Percentiles rank a stretch among this genome's conserved stretches.
These are phyloP conservation scores for Datisca glomerata DNA, from an alignment of 306 rosid genomes.

Conservation along the genomic window DNA sequence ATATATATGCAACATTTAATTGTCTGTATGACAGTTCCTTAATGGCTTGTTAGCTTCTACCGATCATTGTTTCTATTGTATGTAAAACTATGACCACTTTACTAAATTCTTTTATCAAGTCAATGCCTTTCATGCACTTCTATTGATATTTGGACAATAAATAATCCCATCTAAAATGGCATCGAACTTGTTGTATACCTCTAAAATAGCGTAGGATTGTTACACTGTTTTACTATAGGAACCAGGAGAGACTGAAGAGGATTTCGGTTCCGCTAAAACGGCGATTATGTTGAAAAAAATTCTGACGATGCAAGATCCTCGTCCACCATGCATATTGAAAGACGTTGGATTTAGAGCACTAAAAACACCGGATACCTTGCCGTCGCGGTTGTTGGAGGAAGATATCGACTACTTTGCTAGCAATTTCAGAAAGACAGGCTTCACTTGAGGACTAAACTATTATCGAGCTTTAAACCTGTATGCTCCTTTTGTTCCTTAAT, in stretches of 20 bases:
- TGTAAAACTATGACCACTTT: too few species aligned
- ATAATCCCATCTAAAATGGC: too few species aligned
- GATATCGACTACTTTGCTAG: constrained; percentile 11
- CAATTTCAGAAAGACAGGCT: constrained; percentile 14
- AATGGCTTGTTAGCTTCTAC: too few species aligned
- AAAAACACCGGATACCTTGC: constrained; percentile 8
- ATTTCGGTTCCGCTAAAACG: constrained; percentile 6
- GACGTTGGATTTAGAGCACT: constrained; percentile 8
- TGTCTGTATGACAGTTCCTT: too few species aligned
- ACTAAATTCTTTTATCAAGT: too few species aligned
- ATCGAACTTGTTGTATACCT: not conserved
- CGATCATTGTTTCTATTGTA: too few species aligned
- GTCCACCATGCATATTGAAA: constrained; percentile 14
- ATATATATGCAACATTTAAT: too few species aligned
- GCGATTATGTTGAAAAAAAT: constrained; percentile 10
- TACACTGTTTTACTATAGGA: too few species aligned
- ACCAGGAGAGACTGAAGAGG: constrained; percentile 10
- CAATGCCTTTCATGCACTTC: too few species aligned
- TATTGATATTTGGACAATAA: too few species aligned
- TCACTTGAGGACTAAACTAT: constrained; percentile 18
- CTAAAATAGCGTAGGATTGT: too few species aligned
- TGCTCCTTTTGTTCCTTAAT: too few species aligned
- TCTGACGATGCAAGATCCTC: constrained; percentile 1
- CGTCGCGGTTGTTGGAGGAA: constrained; percentile 15
- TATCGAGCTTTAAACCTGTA: constrained; percentile 11